phyloP scores from a whole-genome alignment of 208 protist species.

The Borovskyia barvae region DNA sequence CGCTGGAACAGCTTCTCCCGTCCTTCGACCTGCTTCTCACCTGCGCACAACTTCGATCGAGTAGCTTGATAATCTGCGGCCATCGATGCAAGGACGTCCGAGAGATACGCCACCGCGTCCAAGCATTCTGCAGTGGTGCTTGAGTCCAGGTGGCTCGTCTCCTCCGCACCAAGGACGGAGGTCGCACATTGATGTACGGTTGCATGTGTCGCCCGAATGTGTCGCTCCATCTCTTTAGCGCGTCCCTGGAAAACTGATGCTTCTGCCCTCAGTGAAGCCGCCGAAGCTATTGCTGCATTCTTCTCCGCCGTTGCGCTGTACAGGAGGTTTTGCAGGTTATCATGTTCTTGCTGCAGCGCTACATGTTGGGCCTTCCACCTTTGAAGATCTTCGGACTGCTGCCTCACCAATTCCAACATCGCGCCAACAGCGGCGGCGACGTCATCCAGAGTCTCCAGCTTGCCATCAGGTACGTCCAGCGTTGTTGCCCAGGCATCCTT shows the following conservation, averaged over 20 bases:
- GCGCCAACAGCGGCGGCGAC: background rate
- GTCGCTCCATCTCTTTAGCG: background rate
- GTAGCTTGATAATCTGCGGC: background rate
- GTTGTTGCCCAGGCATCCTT: background rate
- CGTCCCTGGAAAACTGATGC: background rate
- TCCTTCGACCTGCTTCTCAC: background rate
- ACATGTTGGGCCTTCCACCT: background rate
- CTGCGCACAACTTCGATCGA: background rate
- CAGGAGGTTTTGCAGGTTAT: background rate
- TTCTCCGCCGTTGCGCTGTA: background rate
- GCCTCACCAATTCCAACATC: background rate
- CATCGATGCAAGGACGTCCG: background rate
- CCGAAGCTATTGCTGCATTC: background rate
- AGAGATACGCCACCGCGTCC: background rate
- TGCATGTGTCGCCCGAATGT: background rate
- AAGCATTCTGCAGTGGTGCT: background rate
- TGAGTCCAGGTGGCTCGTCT: background rate
- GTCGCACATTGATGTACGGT: background rate
- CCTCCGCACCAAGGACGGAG: background rate
- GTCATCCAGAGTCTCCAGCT: slow-evolving; percentile 1
- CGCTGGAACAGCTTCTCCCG: background rate
- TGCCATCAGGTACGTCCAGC: background rate
- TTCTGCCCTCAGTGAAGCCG: background rate
- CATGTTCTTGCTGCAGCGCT: background rate
- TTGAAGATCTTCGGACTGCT: background rate